Percentiles rank a stretch among this genome's conserved stretches.
These are phyloP conservation scores for Leptodontidium sp. DNA, from an alignment of 2,329 filamentous ascomycete species.

Conservation along the genomic window DNA sequence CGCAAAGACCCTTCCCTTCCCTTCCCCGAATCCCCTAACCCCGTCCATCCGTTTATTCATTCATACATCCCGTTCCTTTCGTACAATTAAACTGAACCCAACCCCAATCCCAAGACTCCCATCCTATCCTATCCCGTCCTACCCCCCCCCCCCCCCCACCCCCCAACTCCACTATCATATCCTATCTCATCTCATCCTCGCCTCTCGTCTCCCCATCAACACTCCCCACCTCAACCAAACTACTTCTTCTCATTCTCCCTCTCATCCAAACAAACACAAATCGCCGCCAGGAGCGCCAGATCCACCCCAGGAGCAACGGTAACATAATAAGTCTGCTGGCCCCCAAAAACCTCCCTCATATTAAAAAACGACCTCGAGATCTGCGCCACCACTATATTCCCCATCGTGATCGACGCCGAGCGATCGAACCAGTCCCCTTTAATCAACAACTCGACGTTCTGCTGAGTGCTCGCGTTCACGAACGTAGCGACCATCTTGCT, in stretches of 20 bases:
- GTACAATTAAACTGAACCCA: too few relatives aligned
- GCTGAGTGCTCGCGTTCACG: constrained; percentile 55
- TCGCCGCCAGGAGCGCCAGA: constrained; percentile 68
- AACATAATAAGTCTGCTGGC: constrained; percentile 71
- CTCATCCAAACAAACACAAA: constrained; percentile 75
- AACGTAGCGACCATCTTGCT: constrained; percentile 66
- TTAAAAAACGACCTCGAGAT: constrained; percentile 66
- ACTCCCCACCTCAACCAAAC: not conserved
- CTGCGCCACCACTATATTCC: constrained; percentile 58
- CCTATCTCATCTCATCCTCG: not conserved
- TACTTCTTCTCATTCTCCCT: constrained; percentile 59
- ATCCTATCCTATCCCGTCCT: not conserved
- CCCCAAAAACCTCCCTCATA: constrained; percentile 63
- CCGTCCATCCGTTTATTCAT: not conserved
- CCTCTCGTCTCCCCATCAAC: not conserved
- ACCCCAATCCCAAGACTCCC: not conserved
- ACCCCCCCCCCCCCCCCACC: too few relatives aligned
- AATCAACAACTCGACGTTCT: constrained; percentile 59
- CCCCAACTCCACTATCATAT: too few relatives aligned
- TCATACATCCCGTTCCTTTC: not conserved
- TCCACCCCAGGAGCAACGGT: constrained; percentile 71
- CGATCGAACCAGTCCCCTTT: constrained; percentile 68
- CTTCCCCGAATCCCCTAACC: not conserved
- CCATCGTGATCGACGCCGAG: constrained; percentile 62
- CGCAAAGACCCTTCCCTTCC: constrained; percentile 12